A percentile compares a stretch with the other conserved stretches of the same genome.
Evolutionary conservation across 345 rosid species (phyloP).

Genomic region (Turnera subulata): DNA sequence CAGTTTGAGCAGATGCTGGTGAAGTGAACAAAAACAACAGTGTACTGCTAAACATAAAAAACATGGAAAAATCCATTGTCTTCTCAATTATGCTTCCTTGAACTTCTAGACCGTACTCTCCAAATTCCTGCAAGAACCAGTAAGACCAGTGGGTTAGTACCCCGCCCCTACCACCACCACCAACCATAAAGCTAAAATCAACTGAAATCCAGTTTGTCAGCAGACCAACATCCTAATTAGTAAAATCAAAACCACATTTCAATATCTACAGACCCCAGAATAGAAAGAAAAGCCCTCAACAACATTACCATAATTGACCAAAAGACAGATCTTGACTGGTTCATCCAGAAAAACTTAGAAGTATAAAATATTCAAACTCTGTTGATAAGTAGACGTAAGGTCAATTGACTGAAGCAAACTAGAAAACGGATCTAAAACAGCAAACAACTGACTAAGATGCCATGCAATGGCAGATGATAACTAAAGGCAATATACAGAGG

Average conservation of each 20-base stretch:
- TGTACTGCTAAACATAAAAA: constrained; percentile 23
- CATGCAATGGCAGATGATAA: constrained; percentile 1
- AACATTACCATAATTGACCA: not conserved
- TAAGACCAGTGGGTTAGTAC: not conserved
- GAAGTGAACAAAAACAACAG: constrained; percentile 35
- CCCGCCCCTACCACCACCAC: too few species aligned
- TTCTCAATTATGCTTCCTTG: constrained; percentile 13
- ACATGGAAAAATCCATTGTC: constrained; percentile 39
- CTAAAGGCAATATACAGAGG: constrained; percentile 1
- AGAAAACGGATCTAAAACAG: not conserved
- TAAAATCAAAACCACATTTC: constrained; percentile 7
- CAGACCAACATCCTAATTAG: not conserved
- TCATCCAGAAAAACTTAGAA: constrained; percentile 2
- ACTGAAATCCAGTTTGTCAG: not conserved
- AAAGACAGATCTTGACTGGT: constrained; percentile 29
- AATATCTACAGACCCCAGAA: not conserved
- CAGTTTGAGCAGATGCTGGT: constrained; percentile 41
- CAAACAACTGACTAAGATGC: not conserved
- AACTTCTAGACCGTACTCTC: constrained; percentile 13
- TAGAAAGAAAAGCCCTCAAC: not conserved
- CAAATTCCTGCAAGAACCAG: constrained; percentile 34
- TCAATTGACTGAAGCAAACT: not conserved
- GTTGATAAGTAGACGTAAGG: not conserved
- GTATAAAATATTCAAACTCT: not conserved
- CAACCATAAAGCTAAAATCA: not conserved